Conservation (phyloP, 352 stramenopile species). For the Globisporangium ultimum region DNA sequence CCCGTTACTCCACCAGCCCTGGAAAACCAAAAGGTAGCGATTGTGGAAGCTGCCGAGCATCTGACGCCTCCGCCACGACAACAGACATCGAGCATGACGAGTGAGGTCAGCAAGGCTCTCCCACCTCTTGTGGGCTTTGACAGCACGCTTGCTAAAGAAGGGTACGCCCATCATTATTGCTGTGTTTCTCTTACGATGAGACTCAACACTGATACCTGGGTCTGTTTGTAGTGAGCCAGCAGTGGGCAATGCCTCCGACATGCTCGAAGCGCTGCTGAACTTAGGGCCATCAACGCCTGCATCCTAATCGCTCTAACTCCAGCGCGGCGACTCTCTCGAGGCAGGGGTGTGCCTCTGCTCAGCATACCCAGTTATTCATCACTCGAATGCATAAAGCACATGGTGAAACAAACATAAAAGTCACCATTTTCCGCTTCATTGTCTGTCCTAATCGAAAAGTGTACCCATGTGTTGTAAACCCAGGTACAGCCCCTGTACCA, state of each 20-base stretch:
- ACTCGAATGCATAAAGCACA: too few species aligned
- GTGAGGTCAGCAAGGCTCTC: not conserved
- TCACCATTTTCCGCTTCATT: too few species aligned
- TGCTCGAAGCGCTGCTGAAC: constrained; percentile 14
- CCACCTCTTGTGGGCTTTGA: constrained; percentile 1
- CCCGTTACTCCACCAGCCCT: not conserved
- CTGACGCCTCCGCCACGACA: constrained; percentile 1
- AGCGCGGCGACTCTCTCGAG: not conserved
- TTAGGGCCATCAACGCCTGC: constrained; percentile 1
- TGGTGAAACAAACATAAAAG: too few species aligned
- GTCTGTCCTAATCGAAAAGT: too few species aligned
- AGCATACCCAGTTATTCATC: too few species aligned
- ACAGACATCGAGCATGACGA: not conserved
- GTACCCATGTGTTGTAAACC: too few species aligned
- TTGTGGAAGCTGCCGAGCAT: constrained; percentile 28
- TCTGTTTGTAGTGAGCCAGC: not conserved
- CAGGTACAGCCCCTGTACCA: too few species aligned
- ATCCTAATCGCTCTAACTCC: not conserved
- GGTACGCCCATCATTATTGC: too few species aligned
- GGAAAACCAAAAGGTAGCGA: constrained; percentile 26
- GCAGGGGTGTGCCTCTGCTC: not conserved
- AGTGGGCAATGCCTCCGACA: constrained; percentile 7
- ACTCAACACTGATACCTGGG: too few species aligned
- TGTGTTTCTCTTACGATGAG: too few species aligned
- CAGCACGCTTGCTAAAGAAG: not conserved